Base-by-base conservation (phyloP, 2,329 filamentous ascomycete genomes). In the Fusarium equiseti region DNA sequence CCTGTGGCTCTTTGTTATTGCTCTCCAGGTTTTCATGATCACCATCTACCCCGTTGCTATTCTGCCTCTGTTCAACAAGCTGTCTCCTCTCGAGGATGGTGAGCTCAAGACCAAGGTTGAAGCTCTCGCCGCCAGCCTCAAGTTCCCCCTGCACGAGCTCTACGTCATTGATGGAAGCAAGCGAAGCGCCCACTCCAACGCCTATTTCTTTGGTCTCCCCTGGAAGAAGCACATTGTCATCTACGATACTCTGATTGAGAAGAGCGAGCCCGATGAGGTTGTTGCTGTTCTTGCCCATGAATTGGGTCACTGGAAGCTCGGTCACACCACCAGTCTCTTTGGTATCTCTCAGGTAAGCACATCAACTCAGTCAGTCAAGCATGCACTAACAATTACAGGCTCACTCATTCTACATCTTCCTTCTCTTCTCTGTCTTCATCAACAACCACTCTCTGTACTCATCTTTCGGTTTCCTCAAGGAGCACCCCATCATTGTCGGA, bases 191-290 rank as follows among this genome's bases (percentile, higher is more conserved):
- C 93, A 97, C 83, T 94, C 91, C 81, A 97, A 97, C 79, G 93
- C 93, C 35, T 96, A 97, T 83, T 99, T 99, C 84, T 98, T 97
- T 76, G 96, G 96, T 66, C 88, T 99, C 59, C 96, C 96, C 44
- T 99, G 95, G 95, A 98, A 98, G 88, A 98, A 98, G 88, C 97
- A 98, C 85, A 99, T 99, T 84, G 96, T 99, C 77, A 97, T 99
- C 78, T 99, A 97, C 80, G 96, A 99, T 79, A 99, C 97, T 8
- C 84, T 99, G 70, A 94, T 99, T 69, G 95, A 98, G 82, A 97
- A 98, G 88, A 96, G 92, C 80, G 90, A 95, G 68, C 90, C 92
- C 6, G 88, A 96, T 77, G 96, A 99, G 82, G 95, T 99, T 43
- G 93, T 97, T 63, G 95, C 96, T 72, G 95, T 99, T 56, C 85